Percentiles rank a stretch among this genome's conserved stretches.
These are phyloP conservation scores for Peronospora farinosa DNA, from an alignment of 352 stramenopile genomes.

Conservation along the genomic window DNA sequence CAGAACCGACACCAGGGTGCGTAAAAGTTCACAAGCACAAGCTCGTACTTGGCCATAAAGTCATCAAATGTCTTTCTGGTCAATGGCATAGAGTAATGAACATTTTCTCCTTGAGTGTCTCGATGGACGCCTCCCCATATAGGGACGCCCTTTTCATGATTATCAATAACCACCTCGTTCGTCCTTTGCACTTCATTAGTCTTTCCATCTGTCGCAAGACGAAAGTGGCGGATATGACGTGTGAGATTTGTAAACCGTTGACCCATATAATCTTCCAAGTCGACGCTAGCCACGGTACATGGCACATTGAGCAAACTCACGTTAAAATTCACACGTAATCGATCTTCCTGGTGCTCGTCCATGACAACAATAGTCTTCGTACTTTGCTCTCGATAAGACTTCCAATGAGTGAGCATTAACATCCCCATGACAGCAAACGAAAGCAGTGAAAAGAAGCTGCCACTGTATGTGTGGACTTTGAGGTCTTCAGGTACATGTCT, in stretches of 20 bases:
- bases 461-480: slow-evolving; percentile 49
- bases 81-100: slow-evolving; percentile 72
- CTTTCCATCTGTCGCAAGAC: slow-evolving; percentile 33
- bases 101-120: slow-evolving; percentile 32
- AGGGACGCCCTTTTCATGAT: slow-evolving; percentile 51
- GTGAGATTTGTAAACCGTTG: slow-evolving; percentile 70
- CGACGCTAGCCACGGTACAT: slow-evolving; percentile 62
- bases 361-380: slow-evolving; percentile 57
- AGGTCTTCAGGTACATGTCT: slow-evolving; percentile 78
- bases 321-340: slow-evolving; percentile 83
- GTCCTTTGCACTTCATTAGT: slow-evolving; percentile 34
- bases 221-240: slow-evolving; percentile 74
- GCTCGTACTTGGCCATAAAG: slow-evolving; percentile 79
- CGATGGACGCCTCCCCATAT: slow-evolving; percentile 57
- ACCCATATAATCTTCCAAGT: slow-evolving; percentile 79
- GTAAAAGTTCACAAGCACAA: slow-evolving; percentile 83
- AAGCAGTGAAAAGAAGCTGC: slow-evolving; percentile 62
- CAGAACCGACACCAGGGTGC: slow-evolving; percentile 77
- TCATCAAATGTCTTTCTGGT: slow-evolving; percentile 63
- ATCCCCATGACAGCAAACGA: slow-evolving; percentile 50
- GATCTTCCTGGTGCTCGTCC: slow-evolving; percentile 75
- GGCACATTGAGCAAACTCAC: slow-evolving; percentile 70
- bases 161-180: slow-evolving; percentile 69
- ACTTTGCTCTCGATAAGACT: slow-evolving; percentile 37
- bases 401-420: slow-evolving; percentile 53